Evolutionary conservation across 2,329 filamentous ascomycete genomes (phyloP), one percentile per base, ranked within the genome.

Genomic region (Nannizzia gypsea): DNA sequence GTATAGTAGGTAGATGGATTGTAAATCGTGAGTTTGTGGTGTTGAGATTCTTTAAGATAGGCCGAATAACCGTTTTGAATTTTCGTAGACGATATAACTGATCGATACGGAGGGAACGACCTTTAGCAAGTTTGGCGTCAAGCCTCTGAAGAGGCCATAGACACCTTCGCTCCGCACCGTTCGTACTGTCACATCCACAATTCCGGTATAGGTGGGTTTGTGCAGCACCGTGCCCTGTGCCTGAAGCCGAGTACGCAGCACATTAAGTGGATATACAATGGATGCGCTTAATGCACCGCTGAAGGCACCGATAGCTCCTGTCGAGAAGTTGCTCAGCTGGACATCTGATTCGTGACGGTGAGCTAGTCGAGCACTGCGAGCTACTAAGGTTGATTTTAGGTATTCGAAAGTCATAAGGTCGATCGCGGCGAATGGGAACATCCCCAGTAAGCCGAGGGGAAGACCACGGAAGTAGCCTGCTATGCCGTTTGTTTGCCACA

Each of bases 341-440:
- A 89, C 85, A 66, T 96, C 90, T 65, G 95, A 89, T 71, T 96
- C 89, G 67, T 90, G 86, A 65, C 88, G 85, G 48, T 85, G 83
- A 8, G 82, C 74, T 36, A 80, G 75, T 61, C 82, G 84, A 11
- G 90, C 88, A 68, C 90, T 88, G 64, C 86, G 85, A 3, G 76
- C 76, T 36, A 87, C 82, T 64, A 95, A 84, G 6, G 80, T 80
- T 55, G 82, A 83, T 75, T 99, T 99, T 63, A 96, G 81, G 62
- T 93, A 84, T 74, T 99, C 93, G 69, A 97, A 99, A 0, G 90
- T 96, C 64, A 89, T 90, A 68, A 99, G 86, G 70, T 99, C 93
- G 69, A 99, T 95, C 56, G 93, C 93, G 46, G 90, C 92, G 72
- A 97, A 99, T 0, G 93, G 93, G 68, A 99, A 99, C 85, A 97